Conservation (phyloP, 768 basidiomycete species). For the Xerocomellus dryophilus region DNA sequence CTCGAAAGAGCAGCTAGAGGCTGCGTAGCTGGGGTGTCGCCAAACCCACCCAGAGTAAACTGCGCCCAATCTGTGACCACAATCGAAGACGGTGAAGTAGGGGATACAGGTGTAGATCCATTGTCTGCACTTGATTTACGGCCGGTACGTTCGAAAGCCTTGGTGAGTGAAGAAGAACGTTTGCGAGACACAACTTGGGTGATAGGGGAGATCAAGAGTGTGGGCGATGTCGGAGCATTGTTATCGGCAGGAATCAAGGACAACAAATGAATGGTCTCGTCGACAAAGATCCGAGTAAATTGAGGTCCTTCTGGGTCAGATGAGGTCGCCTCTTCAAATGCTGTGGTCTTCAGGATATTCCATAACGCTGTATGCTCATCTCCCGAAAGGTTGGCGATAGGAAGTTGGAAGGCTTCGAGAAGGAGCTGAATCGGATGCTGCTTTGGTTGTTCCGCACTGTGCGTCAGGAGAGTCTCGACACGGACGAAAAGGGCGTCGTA, state of each 20-base stretch:
- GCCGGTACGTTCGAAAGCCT: slow-evolving; percentile 22
- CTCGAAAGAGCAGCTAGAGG: slow-evolving; percentile 57
- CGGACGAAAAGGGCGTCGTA: slow-evolving; percentile 67
- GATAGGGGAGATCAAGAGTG: slow-evolving; percentile 36
- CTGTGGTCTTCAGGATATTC: slow-evolving; percentile 49
- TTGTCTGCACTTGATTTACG: slow-evolving; percentile 12
- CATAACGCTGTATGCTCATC: slow-evolving; percentile 45
- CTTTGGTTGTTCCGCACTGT: slow-evolving; percentile 33
- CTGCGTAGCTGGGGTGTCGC: slow-evolving; percentile 32
- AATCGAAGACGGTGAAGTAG: slow-evolving; percentile 31
- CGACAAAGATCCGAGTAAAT: slow-evolving; percentile 57
- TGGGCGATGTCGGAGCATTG: slow-evolving; percentile 29
- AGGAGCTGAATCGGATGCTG: slow-evolving; percentile 60
- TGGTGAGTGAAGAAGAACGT: slow-evolving; percentile 33
- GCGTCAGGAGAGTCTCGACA: slow-evolving; percentile 52
- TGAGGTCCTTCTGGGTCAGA: slow-evolving; percentile 33
- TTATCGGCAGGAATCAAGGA: slow-evolving; percentile 48
- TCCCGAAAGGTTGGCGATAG: slow-evolving; percentile 31
- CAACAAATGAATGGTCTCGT: slow-evolving; percentile 59
- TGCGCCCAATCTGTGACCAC: slow-evolving; percentile 57
- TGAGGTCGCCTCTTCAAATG: slow-evolving; percentile 30
- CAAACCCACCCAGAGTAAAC: slow-evolving; percentile 67
- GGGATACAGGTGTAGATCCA: slow-evolving; percentile 25
- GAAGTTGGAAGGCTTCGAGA: slow-evolving; percentile 55
- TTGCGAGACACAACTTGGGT: slow-evolving; percentile 28